phyloP scores from a whole-genome alignment of 768 basidiomycete genomes.

The Clitopilus passeckerianus region DNA sequence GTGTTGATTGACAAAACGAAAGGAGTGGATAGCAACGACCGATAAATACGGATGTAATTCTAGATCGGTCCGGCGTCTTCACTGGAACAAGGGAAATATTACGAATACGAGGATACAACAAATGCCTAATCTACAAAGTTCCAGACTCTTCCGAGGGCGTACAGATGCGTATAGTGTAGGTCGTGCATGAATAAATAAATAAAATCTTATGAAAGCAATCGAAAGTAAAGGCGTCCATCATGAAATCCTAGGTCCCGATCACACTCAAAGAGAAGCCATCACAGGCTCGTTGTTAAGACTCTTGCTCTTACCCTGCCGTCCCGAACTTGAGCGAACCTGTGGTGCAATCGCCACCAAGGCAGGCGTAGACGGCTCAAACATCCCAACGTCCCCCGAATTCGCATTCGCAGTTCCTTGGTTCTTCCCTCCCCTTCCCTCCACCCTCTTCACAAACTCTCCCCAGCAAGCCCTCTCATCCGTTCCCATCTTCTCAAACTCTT shows the following conservation, averaged over 20 bases:
- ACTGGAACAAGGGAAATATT: too few relatives aligned
- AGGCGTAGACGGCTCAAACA: background rate
- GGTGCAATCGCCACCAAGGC: background rate
- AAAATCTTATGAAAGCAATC: too few relatives aligned
- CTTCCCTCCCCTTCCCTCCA: conserved; percentile 39
- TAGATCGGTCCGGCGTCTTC: too few relatives aligned
- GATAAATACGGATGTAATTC: too few relatives aligned
- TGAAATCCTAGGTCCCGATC: background rate
- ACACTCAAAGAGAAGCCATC: background rate
- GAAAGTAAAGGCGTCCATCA: too few relatives aligned
- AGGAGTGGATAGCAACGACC: too few relatives aligned
- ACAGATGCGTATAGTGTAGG: too few relatives aligned
- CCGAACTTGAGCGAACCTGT: too few relatives aligned
- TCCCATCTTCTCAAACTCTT: conserved; percentile 51
- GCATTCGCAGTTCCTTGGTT: background rate
- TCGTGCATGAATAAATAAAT: too few relatives aligned
- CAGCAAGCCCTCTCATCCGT: conserved; percentile 51
- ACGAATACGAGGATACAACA: too few relatives aligned
- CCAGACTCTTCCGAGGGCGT: too few relatives aligned
- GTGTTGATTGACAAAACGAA: background rate
- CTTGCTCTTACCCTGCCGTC: background rate
- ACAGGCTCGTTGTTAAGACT: background rate
- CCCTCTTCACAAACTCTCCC: conserved; percentile 36
- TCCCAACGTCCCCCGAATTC: background rate
- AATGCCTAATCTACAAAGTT: too few relatives aligned